Conservation (phyloP, 306 rosid species). For the Gleditsia sinensis region DNA sequence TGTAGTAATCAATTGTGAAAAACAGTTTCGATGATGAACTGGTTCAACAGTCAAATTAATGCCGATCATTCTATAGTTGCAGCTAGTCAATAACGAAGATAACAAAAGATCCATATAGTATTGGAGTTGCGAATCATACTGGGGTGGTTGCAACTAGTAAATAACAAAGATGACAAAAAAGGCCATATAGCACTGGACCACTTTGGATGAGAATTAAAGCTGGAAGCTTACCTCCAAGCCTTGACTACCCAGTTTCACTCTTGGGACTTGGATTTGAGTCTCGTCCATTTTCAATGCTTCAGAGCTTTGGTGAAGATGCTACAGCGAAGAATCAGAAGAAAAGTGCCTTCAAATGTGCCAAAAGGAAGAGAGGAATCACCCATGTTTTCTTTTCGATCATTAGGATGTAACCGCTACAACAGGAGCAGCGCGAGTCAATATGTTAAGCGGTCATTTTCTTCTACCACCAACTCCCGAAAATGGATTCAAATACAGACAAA, state of each 20-base stretch:
- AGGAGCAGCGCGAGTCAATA: too few relatives aligned
- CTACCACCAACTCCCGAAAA: too few relatives aligned
- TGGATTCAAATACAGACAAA: too few relatives aligned
- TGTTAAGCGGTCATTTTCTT: too few relatives aligned
- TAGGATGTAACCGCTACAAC: too few relatives aligned
- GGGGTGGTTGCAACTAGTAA: too few relatives aligned
- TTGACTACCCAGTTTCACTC: constrained; percentile 72
- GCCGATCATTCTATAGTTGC: too few relatives aligned
- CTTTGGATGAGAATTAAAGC: neutral
- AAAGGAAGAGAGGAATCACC: neutral
- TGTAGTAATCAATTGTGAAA: neutral
- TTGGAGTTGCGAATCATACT: too few relatives aligned
- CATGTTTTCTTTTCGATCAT: too few relatives aligned
- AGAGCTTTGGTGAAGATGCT: neutral
- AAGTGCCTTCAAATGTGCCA: neutral
- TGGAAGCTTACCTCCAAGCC: constrained; percentile 63
- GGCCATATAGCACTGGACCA: neutral
- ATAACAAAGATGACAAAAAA: too few relatives aligned
- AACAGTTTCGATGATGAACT: constrained; percentile 2
- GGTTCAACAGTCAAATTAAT: neutral
- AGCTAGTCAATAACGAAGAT: neutral
- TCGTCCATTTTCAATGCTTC: constrained; percentile 45
- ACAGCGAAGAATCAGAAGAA: neutral
- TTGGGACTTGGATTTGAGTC: constrained; percentile 46
- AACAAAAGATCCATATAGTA: neutral